These are phyloP conservation scores for Gentiana macrophylla DNA, from an alignment of 257 asterid genomes.

Conservation along the genomic window DNA sequence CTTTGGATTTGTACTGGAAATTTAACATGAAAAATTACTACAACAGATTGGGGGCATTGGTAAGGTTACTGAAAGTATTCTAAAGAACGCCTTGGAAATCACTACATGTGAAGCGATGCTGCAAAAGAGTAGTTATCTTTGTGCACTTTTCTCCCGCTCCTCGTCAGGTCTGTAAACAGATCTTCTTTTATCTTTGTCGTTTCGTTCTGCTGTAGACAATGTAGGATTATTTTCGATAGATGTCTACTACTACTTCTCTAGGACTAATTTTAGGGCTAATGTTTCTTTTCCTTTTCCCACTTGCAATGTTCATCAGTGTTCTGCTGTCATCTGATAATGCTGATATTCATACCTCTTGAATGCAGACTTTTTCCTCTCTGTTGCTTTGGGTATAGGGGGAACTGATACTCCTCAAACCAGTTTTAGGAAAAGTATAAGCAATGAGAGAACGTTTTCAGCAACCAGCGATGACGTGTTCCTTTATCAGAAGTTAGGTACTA, in stretches of 20 bases:
- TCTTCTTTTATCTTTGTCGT: neutral
- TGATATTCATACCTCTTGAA: slow-evolving; percentile 14
- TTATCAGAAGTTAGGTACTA: slow-evolving; percentile 62
- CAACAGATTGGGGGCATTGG: slow-evolving; percentile 96
- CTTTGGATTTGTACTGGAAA: neutral
- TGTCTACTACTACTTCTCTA: too few relatives aligned
- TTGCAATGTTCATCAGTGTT: neutral
- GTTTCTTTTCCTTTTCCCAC: neutral
- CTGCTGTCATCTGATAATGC: neutral
- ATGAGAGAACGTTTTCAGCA: slow-evolving; percentile 88
- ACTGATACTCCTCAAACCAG: slow-evolving; percentile 61
- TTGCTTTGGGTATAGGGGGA: slow-evolving; percentile 84
- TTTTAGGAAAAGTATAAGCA: slow-evolving; percentile 78
- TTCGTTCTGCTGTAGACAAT: too few relatives aligned
- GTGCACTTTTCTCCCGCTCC: slow-evolving; percentile 73
- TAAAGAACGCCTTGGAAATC: slow-evolving; percentile 70
- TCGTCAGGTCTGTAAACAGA: slow-evolving; percentile 63
- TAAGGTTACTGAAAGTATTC: slow-evolving; percentile 76
- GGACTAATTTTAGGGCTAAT: too few relatives aligned
- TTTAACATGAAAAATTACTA: slow-evolving; percentile 7
- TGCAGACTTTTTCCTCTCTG: slow-evolving; percentile 87
- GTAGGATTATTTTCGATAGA: too few relatives aligned
- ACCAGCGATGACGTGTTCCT: slow-evolving; percentile 52
- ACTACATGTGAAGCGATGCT: slow-evolving; percentile 79
- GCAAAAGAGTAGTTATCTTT: slow-evolving; percentile 62